Base-by-base conservation (phyloP, 2,329 filamentous ascomycete genomes). In the Kalmusia sp. region DNA sequence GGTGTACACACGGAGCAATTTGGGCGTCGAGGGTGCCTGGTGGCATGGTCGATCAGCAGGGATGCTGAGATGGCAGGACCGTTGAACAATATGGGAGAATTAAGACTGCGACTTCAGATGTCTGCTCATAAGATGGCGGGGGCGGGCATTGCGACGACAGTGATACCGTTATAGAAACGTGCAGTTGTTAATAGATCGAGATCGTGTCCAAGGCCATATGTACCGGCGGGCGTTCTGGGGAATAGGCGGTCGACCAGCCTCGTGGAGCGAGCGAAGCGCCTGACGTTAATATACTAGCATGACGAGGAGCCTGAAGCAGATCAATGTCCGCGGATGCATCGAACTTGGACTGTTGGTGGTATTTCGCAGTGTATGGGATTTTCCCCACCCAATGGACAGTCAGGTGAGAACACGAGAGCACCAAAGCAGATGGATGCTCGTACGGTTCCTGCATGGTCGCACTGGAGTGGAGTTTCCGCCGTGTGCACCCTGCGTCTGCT, bases 231-330 rank as follows among this genome's bases (percentile, higher is more conserved):
- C 34, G 9, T 39, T 47, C 19, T 52, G 34, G 44, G 44, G 24
- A 31, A 33, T 14, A 38, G 9, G 41, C 30, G 49, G 37, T 6
- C 24, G 22, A 43, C n/a, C 58, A 63, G 61, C 55, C 59, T 62
- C 55, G 45, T 43, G 19, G 25, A 41, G 55, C 54, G 56, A 62
- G 48, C 44, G 41, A 53, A 59, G 54, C 54, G 54, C 51, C 33
- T 28, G 49, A 52, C 33, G 30, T 56, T 48, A 52, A 25, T 41
- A 52, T 35, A 46, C 17, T 15, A 9, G 21, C 34, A 59, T 54
- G 52, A 40, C 52, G 58, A 55, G 52, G 53, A 51, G 49, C 51
- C 50, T 24, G 55, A 56, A 48, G 45, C 25, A 56, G 55, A 51
- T 37, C 48, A 39, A 48, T 9, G 34, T 49, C 49, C 51, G 55